Base-by-base conservation (phyloP, 2,329 filamentous ascomycete genomes). In the Penicillium sp. region DNA sequence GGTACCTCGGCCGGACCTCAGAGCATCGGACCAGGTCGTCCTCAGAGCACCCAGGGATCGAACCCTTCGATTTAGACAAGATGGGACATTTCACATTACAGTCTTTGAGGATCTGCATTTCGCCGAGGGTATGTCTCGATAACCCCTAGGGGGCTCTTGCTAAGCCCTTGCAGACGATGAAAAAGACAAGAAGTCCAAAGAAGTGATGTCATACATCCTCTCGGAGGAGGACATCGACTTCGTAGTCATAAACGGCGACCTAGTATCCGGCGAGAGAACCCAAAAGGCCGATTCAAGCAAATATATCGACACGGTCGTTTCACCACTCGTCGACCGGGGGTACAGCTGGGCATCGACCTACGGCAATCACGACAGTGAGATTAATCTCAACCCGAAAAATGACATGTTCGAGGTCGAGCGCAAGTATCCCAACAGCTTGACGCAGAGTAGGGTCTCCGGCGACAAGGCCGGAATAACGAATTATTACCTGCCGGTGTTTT, bases 61-160 rank as follows among this genome's bases (percentile, higher is more conserved):
- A 31, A 55, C 60, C 8, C 59, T 69, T 1, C 65, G 58, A 20
- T 70, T 70, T 24, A 59, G 63, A 2, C 42, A 61, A 22, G 48
- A 70, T 47, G 68, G 68, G 14, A 67, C 63, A 8, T 80, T 82
- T 50, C 76, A 80, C 14, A 76, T 82, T 34, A 69, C 83, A 2
- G 79, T 90, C n/a, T 87, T 91, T 57, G 82, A 84, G 35, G 88
- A 91, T 64, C 72, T 90, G 8, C 88, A 91, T 67, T 88, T 88
- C 65, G 88, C 87, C 13, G 88, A 91, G 69, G 82, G 84, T 84
- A 70, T 61, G 66, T 50, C 13, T 29, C 24, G 11, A n/a, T n/a
- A 11, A 6, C 29, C 5, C 8, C 6, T 4, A 39, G 3, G 4
- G 4, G 5, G 4, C n/a, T 6, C 26, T 14, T n/a, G 9, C 35